phyloP scores from a whole-genome alignment of 805 yeast species.

The Lipomyces anomalus region DNA sequence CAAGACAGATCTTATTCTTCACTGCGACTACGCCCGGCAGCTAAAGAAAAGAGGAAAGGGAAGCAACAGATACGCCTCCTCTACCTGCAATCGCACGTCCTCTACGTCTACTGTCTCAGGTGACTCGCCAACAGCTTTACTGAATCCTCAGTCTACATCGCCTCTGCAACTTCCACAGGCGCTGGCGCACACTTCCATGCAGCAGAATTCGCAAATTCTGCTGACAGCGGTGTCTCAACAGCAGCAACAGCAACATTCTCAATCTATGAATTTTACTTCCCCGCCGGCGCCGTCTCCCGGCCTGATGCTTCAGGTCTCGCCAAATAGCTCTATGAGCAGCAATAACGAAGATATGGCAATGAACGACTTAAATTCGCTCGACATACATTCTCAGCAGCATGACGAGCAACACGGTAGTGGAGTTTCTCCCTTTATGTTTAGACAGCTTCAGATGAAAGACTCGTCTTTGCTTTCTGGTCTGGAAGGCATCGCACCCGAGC shows the following conservation, averaged over 20 bases:
- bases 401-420: neutral
- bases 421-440: neutral
- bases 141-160: neutral
- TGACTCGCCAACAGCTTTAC: no score
- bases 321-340: neutral
- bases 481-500: neutral
- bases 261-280: no score
- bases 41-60: conserved; percentile 47
- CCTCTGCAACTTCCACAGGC: neutral
- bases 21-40: conserved; percentile 40
- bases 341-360: neutral
- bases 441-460: neutral
- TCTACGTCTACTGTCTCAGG: conserved; percentile 3
- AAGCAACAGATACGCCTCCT: conserved; percentile 21
- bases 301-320: neutral
- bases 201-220: no score
- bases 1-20: conserved; percentile 6
- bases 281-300: neutral
- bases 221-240: no score
- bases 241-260: no score
- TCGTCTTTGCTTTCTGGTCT: neutral
- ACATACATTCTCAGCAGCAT: neutral
- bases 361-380: neutral
- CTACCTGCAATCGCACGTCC: conserved; percentile 8
- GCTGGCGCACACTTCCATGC: no score